Evolutionary conservation across 352 stramenopile species (phyloP).

Genomic region (Globisporangium irregulare): DNA sequence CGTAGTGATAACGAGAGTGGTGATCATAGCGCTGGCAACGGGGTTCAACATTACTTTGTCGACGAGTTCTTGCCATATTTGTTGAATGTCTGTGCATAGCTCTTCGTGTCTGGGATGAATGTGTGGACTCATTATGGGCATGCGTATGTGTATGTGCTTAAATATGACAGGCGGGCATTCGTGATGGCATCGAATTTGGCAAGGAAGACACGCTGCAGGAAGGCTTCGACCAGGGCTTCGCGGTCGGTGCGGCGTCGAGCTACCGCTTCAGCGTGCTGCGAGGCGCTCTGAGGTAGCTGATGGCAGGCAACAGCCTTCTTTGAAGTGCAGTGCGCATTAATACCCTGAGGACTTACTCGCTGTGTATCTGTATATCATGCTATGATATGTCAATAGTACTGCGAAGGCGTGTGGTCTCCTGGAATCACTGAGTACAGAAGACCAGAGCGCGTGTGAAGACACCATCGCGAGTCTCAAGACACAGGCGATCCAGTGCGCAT

Average conservation of each 20-base stretch:
- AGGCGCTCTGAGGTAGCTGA: constrained; percentile 34
- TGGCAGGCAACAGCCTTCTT: background rate
- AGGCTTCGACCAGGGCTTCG: constrained; percentile 66
- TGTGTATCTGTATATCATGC: background rate
- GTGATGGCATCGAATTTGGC: constrained; percentile 61
- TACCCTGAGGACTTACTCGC: background rate
- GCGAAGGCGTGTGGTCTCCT: constrained; percentile 11
- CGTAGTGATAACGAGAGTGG: background rate
- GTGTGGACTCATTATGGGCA: background rate
- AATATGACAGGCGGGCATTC: constrained; percentile 46
- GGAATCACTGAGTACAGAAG: background rate
- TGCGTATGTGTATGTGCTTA: background rate
- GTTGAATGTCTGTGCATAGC: constrained; percentile 8
- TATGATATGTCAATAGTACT: constrained; percentile 3
- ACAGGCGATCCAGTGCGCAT: constrained; percentile 13
- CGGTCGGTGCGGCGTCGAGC: constrained; percentile 25
- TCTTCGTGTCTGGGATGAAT: background rate
- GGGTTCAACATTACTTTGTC: background rate
- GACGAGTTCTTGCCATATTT: background rate
- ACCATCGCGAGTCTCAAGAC: constrained; percentile 1
- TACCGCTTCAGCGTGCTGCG: constrained; percentile 50
- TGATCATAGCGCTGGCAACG: background rate
- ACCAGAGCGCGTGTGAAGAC: background rate
- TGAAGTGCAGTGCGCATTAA: background rate
- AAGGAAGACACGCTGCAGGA: constrained; percentile 71